Evolutionary conservation across 1,284 basidiomycete genomes (phyloP).

Genomic region (Boletus nobilissimus): DNA sequence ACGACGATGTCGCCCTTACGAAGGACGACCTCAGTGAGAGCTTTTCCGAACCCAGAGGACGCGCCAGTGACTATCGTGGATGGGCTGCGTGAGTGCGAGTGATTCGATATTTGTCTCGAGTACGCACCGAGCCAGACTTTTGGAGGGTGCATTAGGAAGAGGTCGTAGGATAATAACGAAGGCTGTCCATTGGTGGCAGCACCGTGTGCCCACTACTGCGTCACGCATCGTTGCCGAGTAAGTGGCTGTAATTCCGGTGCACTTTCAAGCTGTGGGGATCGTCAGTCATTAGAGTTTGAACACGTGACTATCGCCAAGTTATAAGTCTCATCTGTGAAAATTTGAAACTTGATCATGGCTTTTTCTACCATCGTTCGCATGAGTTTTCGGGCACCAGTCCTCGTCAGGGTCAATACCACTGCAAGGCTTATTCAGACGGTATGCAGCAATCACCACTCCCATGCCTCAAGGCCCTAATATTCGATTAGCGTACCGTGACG

Average conservation of each 20-base stretch:
- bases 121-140: slow-evolving; percentile 31
- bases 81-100: not conserved
- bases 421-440: not conserved
- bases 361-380: slow-evolving; percentile 12
- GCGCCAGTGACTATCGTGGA: slow-evolving; percentile 43
- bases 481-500: slow-evolving; percentile 11
- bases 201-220: no score
- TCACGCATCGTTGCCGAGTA: no score
- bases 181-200: no score
- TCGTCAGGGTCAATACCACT: not conserved
- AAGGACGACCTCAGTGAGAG: slow-evolving; percentile 42
- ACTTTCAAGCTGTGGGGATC: not conserved
- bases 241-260: no score
- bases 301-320: slow-evolving; percentile 11
- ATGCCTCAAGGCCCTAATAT: no score
- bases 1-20: slow-evolving; percentile 45
- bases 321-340: not conserved
- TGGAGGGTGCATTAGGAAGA: not conserved
- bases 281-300: no score
- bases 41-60: slow-evolving; percentile 48
- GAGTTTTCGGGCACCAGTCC: not conserved
- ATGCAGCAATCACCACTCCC: not conserved
- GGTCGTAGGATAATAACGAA: no score
- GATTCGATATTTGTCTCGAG: not conserved
- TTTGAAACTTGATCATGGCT: no score